phyloP scores from a whole-genome alignment of 805 yeast genomes.

The Wickerhamiella brachini region DNA sequence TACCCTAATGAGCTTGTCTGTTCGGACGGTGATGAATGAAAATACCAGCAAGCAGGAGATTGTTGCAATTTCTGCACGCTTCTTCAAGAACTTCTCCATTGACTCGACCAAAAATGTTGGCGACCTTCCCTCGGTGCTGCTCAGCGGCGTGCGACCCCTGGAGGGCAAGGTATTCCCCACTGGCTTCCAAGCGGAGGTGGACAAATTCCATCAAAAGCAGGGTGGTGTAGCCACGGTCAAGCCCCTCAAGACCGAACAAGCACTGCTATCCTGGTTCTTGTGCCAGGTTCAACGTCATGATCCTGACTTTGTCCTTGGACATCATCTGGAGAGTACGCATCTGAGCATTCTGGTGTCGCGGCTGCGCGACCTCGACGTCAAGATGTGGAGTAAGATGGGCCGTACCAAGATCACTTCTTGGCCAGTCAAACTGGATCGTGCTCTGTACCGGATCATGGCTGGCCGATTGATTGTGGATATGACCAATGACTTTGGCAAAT shows the following conservation, averaged over 20 bases:
- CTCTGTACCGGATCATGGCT: slow-evolving; percentile 55
- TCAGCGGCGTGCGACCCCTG: slow-evolving; percentile 71
- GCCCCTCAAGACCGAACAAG: slow-evolving; percentile 47
- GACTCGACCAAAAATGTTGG: slow-evolving; percentile 57
- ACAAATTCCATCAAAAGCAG: slow-evolving; percentile 35
- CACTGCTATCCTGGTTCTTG: slow-evolving; percentile 58
- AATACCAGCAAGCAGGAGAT: slow-evolving; percentile 62
- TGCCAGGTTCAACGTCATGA: slow-evolving; percentile 63
- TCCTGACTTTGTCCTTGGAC: slow-evolving; percentile 87
- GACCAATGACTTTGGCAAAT: slow-evolving; percentile 89
- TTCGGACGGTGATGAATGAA: slow-evolving; percentile 70
- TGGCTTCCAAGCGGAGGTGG: slow-evolving; percentile 42
- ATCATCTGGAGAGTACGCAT: slow-evolving; percentile 63
- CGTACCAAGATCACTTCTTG: slow-evolving; percentile 57
- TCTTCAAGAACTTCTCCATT: slow-evolving; percentile 54
- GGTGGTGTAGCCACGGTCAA: background rate
- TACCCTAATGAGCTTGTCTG: slow-evolving; percentile 57
- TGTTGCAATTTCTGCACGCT: slow-evolving; percentile 65
- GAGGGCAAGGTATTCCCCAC: slow-evolving; percentile 47
- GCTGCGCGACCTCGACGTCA: slow-evolving; percentile 57
- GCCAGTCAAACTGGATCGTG: slow-evolving; percentile 36
- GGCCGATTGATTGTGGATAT: slow-evolving; percentile 88
- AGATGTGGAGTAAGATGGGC: slow-evolving; percentile 72
- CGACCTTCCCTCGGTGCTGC: slow-evolving; percentile 41
- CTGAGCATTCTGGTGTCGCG: slow-evolving; percentile 72